Percentiles rank a stretch among this genome's conserved stretches.
Evolutionary conservation across 2,329 filamentous ascomycete genomes (phyloP).

Genomic region (Westerdykella aurantiaca): DNA sequence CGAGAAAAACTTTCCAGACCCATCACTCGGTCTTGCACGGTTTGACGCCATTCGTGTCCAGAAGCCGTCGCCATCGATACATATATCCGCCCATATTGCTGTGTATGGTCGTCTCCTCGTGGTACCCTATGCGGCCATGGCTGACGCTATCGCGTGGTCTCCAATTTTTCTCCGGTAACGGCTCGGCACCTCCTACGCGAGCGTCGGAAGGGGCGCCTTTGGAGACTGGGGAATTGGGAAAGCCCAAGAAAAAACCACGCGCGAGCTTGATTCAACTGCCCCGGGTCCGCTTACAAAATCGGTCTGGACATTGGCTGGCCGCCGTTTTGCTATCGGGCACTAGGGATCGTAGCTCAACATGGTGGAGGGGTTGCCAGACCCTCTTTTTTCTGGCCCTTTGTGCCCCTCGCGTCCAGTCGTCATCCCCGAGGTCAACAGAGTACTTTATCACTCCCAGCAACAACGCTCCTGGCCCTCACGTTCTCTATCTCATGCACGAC

Average conservation of each 20-base stretch:
- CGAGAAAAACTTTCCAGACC: neutral
- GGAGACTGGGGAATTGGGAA: no score
- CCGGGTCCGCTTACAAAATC: constrained; percentile 5
- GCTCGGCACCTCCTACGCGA: constrained; percentile 4
- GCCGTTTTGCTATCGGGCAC: constrained; percentile 5
- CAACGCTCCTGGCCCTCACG: neutral
- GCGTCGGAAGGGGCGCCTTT: neutral
- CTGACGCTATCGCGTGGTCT: constrained; percentile 16
- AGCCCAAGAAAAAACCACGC: constrained; percentile 1
- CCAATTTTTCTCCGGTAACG: constrained; percentile 16
- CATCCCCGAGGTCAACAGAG: constrained; percentile 5
- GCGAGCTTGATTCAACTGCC: constrained; percentile 11
- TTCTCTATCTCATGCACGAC: neutral
- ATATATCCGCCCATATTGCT: neutral
- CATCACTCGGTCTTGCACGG: neutral
- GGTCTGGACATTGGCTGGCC: constrained; percentile 21
- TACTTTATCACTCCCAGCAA: neutral
- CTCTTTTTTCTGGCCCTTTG: no score
- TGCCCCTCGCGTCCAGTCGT: constrained; percentile 6
- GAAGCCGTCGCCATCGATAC: neutral
- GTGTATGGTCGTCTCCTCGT: neutral
- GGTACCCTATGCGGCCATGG: neutral
- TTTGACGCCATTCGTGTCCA: neutral
- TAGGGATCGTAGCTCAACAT: constrained; percentile 5
- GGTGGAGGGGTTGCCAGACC: neutral